Percentiles rank a stretch among this genome's conserved stretches.
Evolutionary conservation across 192 early-diverging fungal genomes (phyloP).

Genomic region (Funneliformis geosporum): DNA sequence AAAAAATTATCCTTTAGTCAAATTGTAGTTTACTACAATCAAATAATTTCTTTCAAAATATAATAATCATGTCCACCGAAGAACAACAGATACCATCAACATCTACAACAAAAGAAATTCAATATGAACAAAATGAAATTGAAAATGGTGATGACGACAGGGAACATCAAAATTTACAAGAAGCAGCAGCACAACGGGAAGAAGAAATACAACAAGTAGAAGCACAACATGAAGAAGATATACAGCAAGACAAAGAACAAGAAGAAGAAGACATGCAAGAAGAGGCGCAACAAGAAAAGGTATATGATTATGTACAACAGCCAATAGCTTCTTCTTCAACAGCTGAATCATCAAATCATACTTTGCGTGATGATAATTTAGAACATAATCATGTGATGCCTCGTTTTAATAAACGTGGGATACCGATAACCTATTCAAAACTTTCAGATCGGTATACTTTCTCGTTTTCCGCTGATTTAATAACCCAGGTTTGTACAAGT

Average conservation of each 20-base stretch:
- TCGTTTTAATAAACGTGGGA: not conserved
- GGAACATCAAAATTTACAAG: no score
- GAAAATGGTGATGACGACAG: no score
- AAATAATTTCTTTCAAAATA: no score
- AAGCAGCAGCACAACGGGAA: no score
- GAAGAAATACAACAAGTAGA: no score
- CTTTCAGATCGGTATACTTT: constrained; percentile 15
- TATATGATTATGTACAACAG: not conserved
- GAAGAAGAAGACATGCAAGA: not conserved
- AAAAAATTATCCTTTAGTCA: not conserved
- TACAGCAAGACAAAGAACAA: not conserved
- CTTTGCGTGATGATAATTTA: not conserved
- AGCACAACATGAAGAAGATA: not conserved
- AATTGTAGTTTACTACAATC: not conserved
- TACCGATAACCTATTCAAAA: not conserved
- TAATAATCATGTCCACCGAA: not conserved
- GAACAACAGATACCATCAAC: not conserved
- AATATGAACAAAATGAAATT: not conserved
- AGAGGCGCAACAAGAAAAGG: no score
- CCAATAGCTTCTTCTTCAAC: not conserved
- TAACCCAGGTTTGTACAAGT: not conserved
- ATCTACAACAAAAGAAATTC: not conserved
- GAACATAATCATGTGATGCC: not conserved
- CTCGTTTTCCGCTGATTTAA: constrained; percentile 18
- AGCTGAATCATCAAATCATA: constrained; percentile 3